Base-by-base conservation (phyloP, 768 basidiomycete species). In the Naganishia friedmannii region DNA sequence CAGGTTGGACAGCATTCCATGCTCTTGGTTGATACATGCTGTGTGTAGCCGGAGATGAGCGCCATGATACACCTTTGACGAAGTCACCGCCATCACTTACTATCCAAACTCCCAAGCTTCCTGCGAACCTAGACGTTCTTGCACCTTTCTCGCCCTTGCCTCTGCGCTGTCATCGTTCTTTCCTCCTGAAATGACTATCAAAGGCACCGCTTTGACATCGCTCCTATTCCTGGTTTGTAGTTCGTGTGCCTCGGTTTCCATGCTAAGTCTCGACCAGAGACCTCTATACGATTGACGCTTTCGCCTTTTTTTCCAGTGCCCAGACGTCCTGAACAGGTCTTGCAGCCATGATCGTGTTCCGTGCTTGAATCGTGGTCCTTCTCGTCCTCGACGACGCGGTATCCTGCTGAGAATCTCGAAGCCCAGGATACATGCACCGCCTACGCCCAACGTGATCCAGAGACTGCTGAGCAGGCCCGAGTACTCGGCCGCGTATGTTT, bases 61-160 rank as follows among this genome's bases (percentile, higher is more conserved):
- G 42, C 42, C 42, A 42, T 54, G 19, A 45, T 26, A 32, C 26
- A n/a, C 26, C 5, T 37, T 28, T 55, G 32, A n/a, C 17, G n/a
- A n/a, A n/a, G 10, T 28, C 28, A n/a, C 3, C 15, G 3, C 29
- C 6, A n/a, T 23, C 10, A 70, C 77, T 72, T 65, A 80, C 79
- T 81, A 79, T 39, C 74, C 76, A 69, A 78, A 81, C 60, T 79
- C 78, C 80, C 80, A 81, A 3, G 58, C 45, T 65, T 81, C 80
- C 65, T 78, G 71, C 15, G 73, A 72, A 0, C 80, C 80, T 2
- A 81, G 57, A 8, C 67, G 65, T 37, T 65, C 17, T 63, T 73
- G 69, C 32, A 68, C 74, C 51, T 37, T 68, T 17, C 53, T 39
- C 19, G 42, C 63, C 53, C 32, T 37, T 4, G 21, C 46, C 17